A percentile compares a stretch with the other conserved stretches of the same genome.
Evolutionary conservation across 257 asterid genomes (phyloP).

Genomic region (Striga asiatica): DNA sequence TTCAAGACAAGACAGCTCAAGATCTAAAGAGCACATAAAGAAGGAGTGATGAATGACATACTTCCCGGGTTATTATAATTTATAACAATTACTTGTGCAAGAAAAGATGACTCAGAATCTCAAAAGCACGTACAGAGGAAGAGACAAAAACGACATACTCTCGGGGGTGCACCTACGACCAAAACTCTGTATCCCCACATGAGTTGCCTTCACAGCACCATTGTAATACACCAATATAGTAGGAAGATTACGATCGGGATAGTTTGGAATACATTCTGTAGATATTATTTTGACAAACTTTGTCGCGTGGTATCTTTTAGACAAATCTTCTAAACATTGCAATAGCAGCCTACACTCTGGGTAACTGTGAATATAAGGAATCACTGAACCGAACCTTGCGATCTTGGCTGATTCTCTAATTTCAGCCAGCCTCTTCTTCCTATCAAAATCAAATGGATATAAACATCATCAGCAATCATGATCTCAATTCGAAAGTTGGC

Average conservation of each 20-base stretch:
- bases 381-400: conserved; percentile 74
- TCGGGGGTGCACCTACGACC: conserved; percentile 97
- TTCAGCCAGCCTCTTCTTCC: conserved; percentile 86
- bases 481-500: not conserved
- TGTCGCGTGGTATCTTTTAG: conserved; percentile 75
- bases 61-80: too few relatives aligned
- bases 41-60: conserved; percentile 32
- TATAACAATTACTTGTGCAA: too few relatives aligned
- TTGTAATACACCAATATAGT: conserved; percentile 77
- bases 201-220: conserved; percentile 78
- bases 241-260: conserved; percentile 88
- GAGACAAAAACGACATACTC: conserved; percentile 57
- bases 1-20: not conserved
- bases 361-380: conserved; percentile 38
- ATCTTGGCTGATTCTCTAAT: conserved; percentile 72
- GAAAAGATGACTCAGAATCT: not conserved
- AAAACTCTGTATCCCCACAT: conserved; percentile 60
- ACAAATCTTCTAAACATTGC: conserved; percentile 72
- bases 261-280: conserved; percentile 91
- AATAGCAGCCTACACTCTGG: conserved; percentile 70
- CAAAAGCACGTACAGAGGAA: conserved; percentile 6
- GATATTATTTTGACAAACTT: conserved; percentile 89
- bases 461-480: not conserved
- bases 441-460: conserved; percentile 18
- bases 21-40: conserved; percentile 7